Conservation (phyloP, 2,329 filamentous ascomycete species). For the Scedosporium dehoogii region DNA sequence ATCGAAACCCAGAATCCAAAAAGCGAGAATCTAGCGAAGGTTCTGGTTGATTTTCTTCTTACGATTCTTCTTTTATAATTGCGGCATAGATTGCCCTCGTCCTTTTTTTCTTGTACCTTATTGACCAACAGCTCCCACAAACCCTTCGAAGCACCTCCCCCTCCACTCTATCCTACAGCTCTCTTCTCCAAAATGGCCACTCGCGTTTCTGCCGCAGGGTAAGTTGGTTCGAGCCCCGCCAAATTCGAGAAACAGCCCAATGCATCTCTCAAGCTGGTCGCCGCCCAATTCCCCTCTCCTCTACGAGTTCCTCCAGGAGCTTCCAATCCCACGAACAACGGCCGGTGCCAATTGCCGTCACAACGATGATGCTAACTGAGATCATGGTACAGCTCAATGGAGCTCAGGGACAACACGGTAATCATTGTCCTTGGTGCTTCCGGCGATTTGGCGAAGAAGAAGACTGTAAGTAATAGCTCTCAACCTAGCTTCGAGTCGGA, state of each 20-base stretch:
- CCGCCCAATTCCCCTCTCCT: background rate
- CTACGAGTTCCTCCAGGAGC: background rate
- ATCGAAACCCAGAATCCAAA: background rate
- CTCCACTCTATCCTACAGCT: background rate
- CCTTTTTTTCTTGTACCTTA: background rate
- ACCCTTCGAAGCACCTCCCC: background rate
- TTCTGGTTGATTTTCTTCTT: background rate
- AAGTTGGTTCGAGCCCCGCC: background rate
- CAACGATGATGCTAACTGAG: background rate
- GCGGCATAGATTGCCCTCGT: background rate
- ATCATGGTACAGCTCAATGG: conserved; percentile 54
- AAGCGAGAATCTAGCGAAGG: background rate
- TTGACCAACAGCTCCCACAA: background rate
- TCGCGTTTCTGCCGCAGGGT: background rate
- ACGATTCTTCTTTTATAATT: background rate
- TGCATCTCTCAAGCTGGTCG: background rate
- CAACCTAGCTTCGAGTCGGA: background rate
- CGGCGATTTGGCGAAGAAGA: conserved; percentile 98
- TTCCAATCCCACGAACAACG: background rate
- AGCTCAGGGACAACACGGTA: conserved; percentile 97
- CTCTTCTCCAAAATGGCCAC: background rate
- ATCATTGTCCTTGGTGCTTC: conserved; percentile 96
- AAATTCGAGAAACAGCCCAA: background rate
- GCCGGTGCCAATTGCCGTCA: background rate
- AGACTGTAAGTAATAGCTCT: conserved; percentile 59